Percentiles rank a stretch among this genome's conserved stretches.
Conservation (phyloP, 169 alveolate genomes). For the Plasmodium gonderi region DNA sequence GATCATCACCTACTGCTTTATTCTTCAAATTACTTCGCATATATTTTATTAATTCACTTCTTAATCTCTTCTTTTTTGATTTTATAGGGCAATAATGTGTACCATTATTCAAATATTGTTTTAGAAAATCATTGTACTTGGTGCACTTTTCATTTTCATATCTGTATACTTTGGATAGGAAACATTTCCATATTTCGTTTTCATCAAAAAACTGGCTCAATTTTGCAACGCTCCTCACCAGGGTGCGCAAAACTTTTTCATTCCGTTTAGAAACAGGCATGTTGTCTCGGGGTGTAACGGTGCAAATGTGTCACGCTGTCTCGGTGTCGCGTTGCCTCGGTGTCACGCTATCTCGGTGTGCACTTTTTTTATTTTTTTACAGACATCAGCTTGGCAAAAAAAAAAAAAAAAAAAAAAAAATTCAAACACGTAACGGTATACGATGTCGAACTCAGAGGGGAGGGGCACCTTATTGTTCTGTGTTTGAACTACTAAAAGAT, state of each 20-base stretch:
- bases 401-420: background rate
- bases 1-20: background rate
- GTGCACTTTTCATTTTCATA: slow-evolving; percentile 60
- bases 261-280: slow-evolving; percentile 4
- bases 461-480: no score
- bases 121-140: slow-evolving; percentile 51
- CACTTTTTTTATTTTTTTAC: no score
- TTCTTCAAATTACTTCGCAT: slow-evolving; percentile 15
- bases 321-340: no score
- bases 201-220: slow-evolving; percentile 31
- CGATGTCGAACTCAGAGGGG: no score
- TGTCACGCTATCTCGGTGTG: no score
- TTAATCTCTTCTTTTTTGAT: slow-evolving; percentile 41
- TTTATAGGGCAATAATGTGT: slow-evolving; percentile 49
- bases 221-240: slow-evolving; percentile 30
- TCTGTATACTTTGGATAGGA: slow-evolving; percentile 27
- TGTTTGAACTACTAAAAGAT: no score
- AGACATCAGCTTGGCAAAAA: no score
- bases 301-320: no score
- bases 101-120: slow-evolving; percentile 1
- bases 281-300: background rate
- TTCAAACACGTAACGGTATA: background rate
- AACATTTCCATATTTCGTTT: slow-evolving; percentile 44
- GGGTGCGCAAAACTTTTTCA: slow-evolving; percentile 20
- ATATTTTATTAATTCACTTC: slow-evolving; percentile 41